Percentiles rank a stretch among this genome's conserved stretches.
Conservation (phyloP, 2,329 filamentous ascomycete genomes). For the Trichoderma atrobrunneum region DNA sequence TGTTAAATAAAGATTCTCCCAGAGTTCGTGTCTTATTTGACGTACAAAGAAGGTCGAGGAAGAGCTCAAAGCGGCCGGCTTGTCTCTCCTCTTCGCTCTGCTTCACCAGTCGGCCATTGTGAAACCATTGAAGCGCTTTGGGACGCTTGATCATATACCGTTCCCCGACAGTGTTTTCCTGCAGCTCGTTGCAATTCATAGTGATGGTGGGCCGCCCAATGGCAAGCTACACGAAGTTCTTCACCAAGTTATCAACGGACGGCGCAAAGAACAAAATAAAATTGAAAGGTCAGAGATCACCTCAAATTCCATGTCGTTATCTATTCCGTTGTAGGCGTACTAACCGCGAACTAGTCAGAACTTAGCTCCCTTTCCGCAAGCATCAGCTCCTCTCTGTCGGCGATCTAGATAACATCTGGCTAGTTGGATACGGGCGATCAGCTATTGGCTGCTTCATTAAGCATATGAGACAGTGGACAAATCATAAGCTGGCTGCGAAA, state of each 20-base stretch:
- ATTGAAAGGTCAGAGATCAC: neutral
- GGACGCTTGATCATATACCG: constrained; percentile 38
- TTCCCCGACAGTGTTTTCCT: constrained; percentile 30
- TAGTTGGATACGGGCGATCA: neutral
- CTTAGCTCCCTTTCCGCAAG: neutral
- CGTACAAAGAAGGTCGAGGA: constrained; percentile 47
- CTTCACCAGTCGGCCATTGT: constrained; percentile 41
- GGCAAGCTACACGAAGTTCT: neutral
- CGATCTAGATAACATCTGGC: neutral
- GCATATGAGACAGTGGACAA: neutral
- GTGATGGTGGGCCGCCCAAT: neutral
- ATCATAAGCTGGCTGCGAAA: neutral
- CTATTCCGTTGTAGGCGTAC: neutral
- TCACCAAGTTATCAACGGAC: neutral
- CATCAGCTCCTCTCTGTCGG: neutral
- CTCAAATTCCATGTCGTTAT: neutral
- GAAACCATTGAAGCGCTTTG: constrained; percentile 45
- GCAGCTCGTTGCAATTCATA: constrained; percentile 40
- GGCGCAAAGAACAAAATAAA: neutral
- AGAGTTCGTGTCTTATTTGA: neutral
- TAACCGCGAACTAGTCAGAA: neutral
- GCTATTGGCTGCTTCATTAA: neutral
- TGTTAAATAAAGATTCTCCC: neutral
- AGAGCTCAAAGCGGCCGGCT: constrained; percentile 48
- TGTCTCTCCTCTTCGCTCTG: constrained; percentile 44